Evolutionary conservation across 2,329 filamentous ascomycete genomes (phyloP).

Genomic region (Trichoderma afroharzianum): DNA sequence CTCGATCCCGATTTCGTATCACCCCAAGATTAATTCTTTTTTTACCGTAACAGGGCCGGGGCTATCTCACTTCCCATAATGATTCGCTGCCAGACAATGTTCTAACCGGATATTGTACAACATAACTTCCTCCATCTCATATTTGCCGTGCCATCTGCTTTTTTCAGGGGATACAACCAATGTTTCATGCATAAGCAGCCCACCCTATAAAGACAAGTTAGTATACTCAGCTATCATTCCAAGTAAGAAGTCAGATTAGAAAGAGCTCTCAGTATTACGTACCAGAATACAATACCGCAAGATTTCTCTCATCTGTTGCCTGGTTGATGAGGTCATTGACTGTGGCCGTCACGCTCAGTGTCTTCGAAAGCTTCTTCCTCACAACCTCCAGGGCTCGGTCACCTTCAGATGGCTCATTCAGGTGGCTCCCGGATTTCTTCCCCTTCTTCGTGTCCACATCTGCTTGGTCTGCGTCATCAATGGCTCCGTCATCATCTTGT

Average conservation of each 20-base stretch:
- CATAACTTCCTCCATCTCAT: background rate
- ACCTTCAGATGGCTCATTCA: constrained; percentile 68
- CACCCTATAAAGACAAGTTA: constrained; percentile 33
- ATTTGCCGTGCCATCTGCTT: background rate
- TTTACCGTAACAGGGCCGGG: background rate
- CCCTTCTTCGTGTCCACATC: constrained; percentile 41
- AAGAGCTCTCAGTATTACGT: constrained; percentile 32
- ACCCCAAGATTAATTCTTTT: background rate
- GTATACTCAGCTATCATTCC: background rate
- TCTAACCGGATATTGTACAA: background rate
- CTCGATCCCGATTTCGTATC: background rate
- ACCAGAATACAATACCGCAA: constrained; percentile 86
- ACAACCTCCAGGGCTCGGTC: constrained; percentile 90
- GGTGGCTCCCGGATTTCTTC: constrained; percentile 32
- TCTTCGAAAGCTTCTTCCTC: constrained; percentile 92
- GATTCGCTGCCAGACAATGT: background rate
- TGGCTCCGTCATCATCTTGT: constrained; percentile 42
- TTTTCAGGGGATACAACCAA: background rate
- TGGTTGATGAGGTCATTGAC: constrained; percentile 97
- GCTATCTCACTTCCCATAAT: no score
- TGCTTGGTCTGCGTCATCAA: constrained; percentile 36
- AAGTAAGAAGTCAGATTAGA: background rate
- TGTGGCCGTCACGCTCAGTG: constrained; percentile 86
- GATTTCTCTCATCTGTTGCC: constrained; percentile 85
- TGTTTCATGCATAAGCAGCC: constrained; percentile 43